Base-by-base conservation (phyloP, 2,329 filamentous ascomycete genomes). In the Beauveria bassiana region DNA sequence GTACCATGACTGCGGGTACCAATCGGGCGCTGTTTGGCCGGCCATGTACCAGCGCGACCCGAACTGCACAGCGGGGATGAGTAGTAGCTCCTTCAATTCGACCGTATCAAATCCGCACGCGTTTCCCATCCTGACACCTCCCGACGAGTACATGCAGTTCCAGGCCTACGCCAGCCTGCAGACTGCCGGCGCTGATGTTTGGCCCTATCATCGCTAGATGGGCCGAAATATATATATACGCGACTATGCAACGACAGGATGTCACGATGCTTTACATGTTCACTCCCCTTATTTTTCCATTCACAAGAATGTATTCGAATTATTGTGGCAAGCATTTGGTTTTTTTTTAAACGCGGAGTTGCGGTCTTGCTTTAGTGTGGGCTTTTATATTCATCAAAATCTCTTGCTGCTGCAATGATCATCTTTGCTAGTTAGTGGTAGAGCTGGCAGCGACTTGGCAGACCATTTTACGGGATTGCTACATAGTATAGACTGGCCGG, bases 121-220 rank as follows among this genome's bases (percentile, higher is more conserved):
- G 4, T 62, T 54, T 24, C 42, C 54, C 6, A 45, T 54, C 9
- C 47, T 62, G 12, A 59, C 61, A 8, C 55, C 54, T 14, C 55
- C 61, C 9, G 61, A 62, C 31, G 61, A 62, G 3, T 63, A 60
- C 45, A 55, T 58, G 56, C 61, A 59, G 20, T 60, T 56, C 22
- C 42, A 63, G 24, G 61, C 43, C 9, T 63, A 51, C 14, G 18
- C 56, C 20, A 16, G 45, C 24, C n/a, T 63, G 14, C 50, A 51
- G 22, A 52, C 51, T 46, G 42, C 34, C 8, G 51, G 46, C 5
- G 24, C 56, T 28, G 61, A 60, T n/a, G 20, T 56, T 34, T 63
- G 61, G 61, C 61, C 59, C 18, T 63, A 63, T 46, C 56, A 40
- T 45, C 55, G 61, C 31, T 62, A 62, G 43, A 40, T 5, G n/a